A percentile compares a stretch with the other conserved stretches of the same genome.
phyloP scores from a whole-genome alignment of 2,329 filamentous ascomycete genomes.

The Fusarium sp. region DNA sequence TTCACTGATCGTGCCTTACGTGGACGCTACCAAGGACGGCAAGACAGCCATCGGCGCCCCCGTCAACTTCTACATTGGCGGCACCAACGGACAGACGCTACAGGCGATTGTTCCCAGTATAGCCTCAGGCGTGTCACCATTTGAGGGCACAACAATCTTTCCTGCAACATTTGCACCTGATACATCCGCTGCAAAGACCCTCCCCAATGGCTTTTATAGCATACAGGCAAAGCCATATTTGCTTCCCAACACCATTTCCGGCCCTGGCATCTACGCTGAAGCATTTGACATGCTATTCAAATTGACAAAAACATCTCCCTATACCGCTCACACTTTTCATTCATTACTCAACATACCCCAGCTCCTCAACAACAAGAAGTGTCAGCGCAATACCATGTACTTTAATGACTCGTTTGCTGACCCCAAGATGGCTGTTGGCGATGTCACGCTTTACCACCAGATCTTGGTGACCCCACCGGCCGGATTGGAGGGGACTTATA shows the following conservation, averaged over 20 bases:
- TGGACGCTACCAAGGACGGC: constrained; percentile 22
- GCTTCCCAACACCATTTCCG: constrained; percentile 18
- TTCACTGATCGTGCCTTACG: constrained; percentile 16
- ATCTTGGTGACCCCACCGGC: constrained; percentile 4
- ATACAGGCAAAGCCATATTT: constrained; percentile 17
- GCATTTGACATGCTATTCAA: constrained; percentile 20
- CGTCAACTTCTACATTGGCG: constrained; percentile 18
- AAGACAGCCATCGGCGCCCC: constrained; percentile 4
- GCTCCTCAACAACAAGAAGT: constrained; percentile 20
- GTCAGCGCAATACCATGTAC: constrained; percentile 24
- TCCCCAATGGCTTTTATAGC: constrained; percentile 13
- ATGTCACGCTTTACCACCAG: constrained; percentile 22
- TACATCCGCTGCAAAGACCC: not conserved
- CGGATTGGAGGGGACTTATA: constrained; percentile 16
- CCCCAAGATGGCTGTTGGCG: constrained; percentile 17
- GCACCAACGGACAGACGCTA: not conserved
- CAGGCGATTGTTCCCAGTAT: constrained; percentile 17
- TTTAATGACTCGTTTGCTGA: constrained; percentile 18
- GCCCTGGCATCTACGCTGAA: constrained; percentile 20
- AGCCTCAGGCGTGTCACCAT: constrained; percentile 9
- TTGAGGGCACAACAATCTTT: constrained; percentile 19
- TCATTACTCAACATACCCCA: constrained; percentile 19
- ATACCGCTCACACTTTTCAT: constrained; percentile 19
- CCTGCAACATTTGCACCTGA: constrained; percentile 16
- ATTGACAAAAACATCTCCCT: constrained; percentile 5